Evolutionary conservation across 2,329 filamentous ascomycete genomes (phyloP), one percentile per base, ranked within the genome.

Genomic region (Talaromyces funiculosus): DNA sequence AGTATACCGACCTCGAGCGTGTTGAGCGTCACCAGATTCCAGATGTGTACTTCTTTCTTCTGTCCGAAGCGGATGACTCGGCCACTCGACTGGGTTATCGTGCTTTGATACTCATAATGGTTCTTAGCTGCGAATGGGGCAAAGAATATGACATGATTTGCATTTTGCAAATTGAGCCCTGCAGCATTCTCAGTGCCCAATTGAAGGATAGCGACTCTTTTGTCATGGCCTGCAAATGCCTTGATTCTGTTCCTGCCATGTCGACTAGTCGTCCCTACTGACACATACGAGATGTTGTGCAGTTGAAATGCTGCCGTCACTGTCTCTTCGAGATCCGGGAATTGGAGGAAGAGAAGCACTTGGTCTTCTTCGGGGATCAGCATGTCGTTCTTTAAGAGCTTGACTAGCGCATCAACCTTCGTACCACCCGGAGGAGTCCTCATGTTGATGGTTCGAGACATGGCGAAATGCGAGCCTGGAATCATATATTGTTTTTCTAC

Each of bases 141-240:
- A 2, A 87, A 69, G 68, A 89, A 89, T 33, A 89, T 79, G 37
- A 88, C 75, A 61, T 89, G 84, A 63, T 87, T 88, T 0, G 85
- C 85, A 40, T 79, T 80, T 51, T 84, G 82, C 1, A 89, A 71
- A 64, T 89, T 89, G 9, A 82, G 71, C 56, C 86, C 86, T 33
- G 86, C 80, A 2, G 86, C 83, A 57, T 82, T 81, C 35, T 82
- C 82, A 63, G 80, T 79, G 1, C 78, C 79, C 2, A 85, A 73
- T 60, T 84, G 81, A 31, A 89, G 72, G 16, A 89, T 73, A 4
- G 88, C 72, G 0, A 85, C 82, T 56, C 79, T 82, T 31, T 69
- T 66, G 10, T 70, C 66, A 14, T 59, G 33, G 51, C 81, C 76
- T 29, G 42, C 45, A 59, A 84, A 78, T 0, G 66, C 54, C 2